Percentiles rank a stretch among this genome's conserved stretches.
Conservation (phyloP, 2,329 filamentous ascomycete species). For the Paraconiothyrium brasiliense region DNA sequence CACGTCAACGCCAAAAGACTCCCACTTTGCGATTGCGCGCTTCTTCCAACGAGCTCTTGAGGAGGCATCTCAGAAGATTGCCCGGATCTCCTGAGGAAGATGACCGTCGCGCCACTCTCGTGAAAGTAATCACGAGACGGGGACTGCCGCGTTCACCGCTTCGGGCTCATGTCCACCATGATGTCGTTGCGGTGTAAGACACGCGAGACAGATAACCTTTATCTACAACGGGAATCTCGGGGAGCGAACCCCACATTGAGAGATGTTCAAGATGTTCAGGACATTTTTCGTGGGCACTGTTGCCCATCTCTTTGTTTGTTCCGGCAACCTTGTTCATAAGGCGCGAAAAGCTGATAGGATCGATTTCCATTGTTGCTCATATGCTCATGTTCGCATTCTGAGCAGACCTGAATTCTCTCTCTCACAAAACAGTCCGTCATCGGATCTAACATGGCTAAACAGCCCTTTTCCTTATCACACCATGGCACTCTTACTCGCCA, state of each 20-base stretch:
- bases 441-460: neutral
- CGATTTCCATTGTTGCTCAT: too few species aligned
- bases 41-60: neutral
- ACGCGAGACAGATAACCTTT: neutral
- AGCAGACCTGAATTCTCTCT: neutral
- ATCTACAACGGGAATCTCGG: neutral
- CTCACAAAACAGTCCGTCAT: neutral
- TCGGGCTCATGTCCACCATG: constrained; percentile 11
- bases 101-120: neutral
- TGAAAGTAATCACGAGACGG: neutral
- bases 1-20: neutral
- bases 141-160: neutral
- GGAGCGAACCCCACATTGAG: neutral
- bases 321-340: neutral
- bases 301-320: neutral
- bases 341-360: neutral
- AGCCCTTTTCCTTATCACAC: constrained; percentile 10
- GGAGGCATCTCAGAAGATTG: neutral
- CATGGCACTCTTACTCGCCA: constrained; percentile 1
- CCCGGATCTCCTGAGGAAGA: neutral
- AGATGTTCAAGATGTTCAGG: neutral
- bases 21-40: neutral
- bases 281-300: neutral
- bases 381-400: neutral
- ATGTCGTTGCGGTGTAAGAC: neutral